Conservation (phyloP, 106 monocot species). For the Ottelia alismoides region DNA sequence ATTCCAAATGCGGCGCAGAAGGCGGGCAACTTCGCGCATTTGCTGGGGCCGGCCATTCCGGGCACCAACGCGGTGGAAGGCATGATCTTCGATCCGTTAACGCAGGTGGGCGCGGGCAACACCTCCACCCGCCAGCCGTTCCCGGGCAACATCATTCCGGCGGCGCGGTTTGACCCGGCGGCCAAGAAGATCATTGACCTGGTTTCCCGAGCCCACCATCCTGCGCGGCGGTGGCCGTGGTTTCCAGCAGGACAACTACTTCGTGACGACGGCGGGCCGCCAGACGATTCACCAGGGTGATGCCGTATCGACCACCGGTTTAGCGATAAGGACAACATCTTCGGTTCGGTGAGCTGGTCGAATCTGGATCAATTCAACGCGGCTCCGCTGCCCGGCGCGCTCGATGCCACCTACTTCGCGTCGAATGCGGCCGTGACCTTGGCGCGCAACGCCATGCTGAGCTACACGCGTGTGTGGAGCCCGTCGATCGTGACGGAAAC, state of each 20-base stretch:
- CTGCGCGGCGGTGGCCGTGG: background rate
- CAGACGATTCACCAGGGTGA: background rate
- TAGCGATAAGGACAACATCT: background rate
- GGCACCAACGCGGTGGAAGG: background rate
- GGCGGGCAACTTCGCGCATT: background rate
- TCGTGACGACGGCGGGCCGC: background rate
- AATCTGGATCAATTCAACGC: too few relatives aligned
- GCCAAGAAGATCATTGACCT: too few relatives aligned
- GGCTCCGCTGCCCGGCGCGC: background rate
- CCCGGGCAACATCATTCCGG: background rate
- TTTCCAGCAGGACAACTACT: background rate
- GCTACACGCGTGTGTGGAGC: background rate
- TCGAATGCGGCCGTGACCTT: background rate
- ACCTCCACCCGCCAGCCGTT: background rate
- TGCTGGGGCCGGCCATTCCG: background rate
- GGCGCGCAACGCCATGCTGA: background rate
- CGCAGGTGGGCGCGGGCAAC: too few relatives aligned
- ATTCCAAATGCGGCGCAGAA: background rate
- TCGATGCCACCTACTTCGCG: background rate
- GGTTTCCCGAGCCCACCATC: too few relatives aligned
- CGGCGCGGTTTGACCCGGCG: background rate
- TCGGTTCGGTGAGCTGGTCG: too few relatives aligned
- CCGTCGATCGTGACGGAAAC: background rate
- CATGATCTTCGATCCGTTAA: background rate
- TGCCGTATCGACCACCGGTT: background rate